A percentile compares a stretch with the other conserved stretches of the same genome.
Evolutionary conservation across 2,329 filamentous ascomycete species (phyloP).

Genomic region (Fusarium virguliforme): DNA sequence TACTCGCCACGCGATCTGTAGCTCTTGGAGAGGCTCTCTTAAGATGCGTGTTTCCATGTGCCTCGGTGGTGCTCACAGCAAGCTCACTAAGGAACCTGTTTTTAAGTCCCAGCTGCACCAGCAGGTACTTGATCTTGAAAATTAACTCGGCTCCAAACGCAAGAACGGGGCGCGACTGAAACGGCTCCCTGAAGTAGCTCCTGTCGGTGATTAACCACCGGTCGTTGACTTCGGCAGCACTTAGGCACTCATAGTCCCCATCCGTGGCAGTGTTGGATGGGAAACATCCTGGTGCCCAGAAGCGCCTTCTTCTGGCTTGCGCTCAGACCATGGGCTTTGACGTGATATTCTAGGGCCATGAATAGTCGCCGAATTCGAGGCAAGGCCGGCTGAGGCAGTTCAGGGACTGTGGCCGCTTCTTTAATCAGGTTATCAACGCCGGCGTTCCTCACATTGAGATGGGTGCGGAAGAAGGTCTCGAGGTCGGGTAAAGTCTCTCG

Average conservation of each 20-base stretch:
- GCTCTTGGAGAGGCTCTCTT: slow-evolving; percentile 12
- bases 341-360: slow-evolving; percentile 3
- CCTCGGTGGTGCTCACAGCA: slow-evolving; percentile 12
- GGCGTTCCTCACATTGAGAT: slow-evolving; percentile 4
- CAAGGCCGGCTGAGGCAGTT: background rate
- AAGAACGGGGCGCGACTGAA: slow-evolving; percentile 7
- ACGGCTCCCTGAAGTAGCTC: background rate
- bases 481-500: slow-evolving; percentile 16
- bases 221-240: background rate
- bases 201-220: slow-evolving; percentile 20
- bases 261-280: background rate
- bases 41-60: slow-evolving; percentile 3
- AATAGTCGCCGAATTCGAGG: slow-evolving; percentile 10
- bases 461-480: slow-evolving; percentile 18
- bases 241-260: slow-evolving; percentile 14
- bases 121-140: slow-evolving; percentile 3
- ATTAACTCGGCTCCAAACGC: slow-evolving; percentile 9
- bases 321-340: background rate
- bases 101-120: background rate
- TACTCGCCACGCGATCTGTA: slow-evolving; percentile 15
- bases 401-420: slow-evolving; percentile 9
- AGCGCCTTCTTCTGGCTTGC: background rate
- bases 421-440: slow-evolving; percentile 16
- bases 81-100: slow-evolving; percentile 9
- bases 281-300: slow-evolving; percentile 9